Evolutionary conservation across 2,329 filamentous ascomycete genomes (phyloP).

Genomic region (Aspergillus phoenicis): DNA sequence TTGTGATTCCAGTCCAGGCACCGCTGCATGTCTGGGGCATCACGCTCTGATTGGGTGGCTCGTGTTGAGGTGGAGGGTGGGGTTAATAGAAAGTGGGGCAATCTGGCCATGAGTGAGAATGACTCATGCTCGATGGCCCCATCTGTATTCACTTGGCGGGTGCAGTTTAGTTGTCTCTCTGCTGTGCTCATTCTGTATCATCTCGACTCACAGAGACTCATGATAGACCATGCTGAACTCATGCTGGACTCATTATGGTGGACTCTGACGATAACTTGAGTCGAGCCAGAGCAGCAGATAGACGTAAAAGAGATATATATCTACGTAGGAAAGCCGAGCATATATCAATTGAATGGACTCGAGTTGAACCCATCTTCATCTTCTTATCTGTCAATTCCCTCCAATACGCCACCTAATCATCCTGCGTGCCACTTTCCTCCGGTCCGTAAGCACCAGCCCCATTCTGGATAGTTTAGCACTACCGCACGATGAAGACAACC

Average conservation of each 20-base stretch:
- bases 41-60: not conserved
- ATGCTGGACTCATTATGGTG: not conserved
- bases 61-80: not conserved
- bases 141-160: not conserved
- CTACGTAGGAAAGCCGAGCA: not conserved
- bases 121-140: constrained; percentile 7
- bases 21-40: not conserved
- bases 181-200: not conserved
- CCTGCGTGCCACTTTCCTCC: not conserved
- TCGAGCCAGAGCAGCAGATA: not conserved
- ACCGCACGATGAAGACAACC: constrained; percentile 16
- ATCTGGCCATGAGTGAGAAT: constrained; percentile 6
- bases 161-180: not conserved
- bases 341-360: not conserved
- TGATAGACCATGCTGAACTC: not conserved
- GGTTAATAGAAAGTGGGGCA: not conserved
- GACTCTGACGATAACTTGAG: not conserved
- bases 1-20: too few species aligned
- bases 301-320: not conserved
- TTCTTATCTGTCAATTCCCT: not conserved
- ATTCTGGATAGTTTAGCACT: not conserved
- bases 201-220: constrained; percentile 4
- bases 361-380: not conserved
- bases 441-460: not conserved
- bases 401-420: not conserved